A percentile compares a stretch with the other conserved stretches of the same genome.
Evolutionary conservation across 1,139 yeast genomes (phyloP).

Genomic region (Lodderomyces orthopsilosis): DNA sequence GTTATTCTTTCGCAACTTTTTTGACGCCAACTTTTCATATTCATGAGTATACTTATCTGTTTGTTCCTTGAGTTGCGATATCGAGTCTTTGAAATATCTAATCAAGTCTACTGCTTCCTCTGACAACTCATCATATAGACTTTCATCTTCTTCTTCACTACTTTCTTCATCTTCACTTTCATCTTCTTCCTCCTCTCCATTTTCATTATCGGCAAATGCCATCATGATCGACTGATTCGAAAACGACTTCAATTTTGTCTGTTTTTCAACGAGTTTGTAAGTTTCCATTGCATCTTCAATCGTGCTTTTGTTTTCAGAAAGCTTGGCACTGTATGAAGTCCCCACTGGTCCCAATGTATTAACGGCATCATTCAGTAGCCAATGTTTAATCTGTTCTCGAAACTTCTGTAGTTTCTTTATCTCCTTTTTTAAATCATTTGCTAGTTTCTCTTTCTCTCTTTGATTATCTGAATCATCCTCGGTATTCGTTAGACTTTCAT

Average conservation of each 20-base stretch:
- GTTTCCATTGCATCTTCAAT: constrained; percentile 52
- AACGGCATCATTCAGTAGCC: constrained; percentile 56
- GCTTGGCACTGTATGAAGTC: constrained; percentile 22
- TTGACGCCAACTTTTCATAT: constrained; percentile 39
- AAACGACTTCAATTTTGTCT: constrained; percentile 44
- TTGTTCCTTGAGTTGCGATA: constrained; percentile 34
- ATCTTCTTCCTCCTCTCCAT: constrained; percentile 15
- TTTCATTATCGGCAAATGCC: constrained; percentile 38
- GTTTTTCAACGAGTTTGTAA: constrained; percentile 46
- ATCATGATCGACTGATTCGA: constrained; percentile 48
- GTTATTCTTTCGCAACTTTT: constrained; percentile 41
- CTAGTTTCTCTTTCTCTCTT: constrained; percentile 92
- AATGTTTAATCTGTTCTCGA: constrained; percentile 92
- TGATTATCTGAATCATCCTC: constrained; percentile 71
- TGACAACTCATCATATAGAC: constrained; percentile 23
- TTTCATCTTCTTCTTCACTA: constrained; percentile 14
- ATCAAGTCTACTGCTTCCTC: constrained; percentile 37
- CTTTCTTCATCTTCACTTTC: constrained; percentile 14
- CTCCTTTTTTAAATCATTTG: constrained; percentile 89
- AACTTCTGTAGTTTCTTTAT: constrained; percentile 92
- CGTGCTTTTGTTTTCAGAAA: constrained; percentile 40
- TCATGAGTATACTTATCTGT: constrained; percentile 34
- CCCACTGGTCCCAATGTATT: constrained; percentile 43
- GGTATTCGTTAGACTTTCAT: constrained; percentile 38
- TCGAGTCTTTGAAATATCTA: constrained; percentile 28